Conservation (phyloP, 192 early-diverging fungal genomes). For the Coemansia sp. region DNA sequence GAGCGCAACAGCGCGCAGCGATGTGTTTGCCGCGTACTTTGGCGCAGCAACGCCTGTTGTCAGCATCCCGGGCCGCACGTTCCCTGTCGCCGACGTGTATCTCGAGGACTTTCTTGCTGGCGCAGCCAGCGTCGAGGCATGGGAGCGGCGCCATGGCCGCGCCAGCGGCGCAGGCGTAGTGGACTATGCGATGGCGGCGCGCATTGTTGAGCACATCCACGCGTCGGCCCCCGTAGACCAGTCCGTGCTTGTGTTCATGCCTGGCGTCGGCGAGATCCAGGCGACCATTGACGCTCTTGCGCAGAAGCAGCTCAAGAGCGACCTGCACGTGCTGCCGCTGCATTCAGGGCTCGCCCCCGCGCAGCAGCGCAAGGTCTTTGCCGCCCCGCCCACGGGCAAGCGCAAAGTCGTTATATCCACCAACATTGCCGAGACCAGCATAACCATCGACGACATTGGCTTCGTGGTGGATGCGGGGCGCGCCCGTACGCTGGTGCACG, state of each 20-base stretch:
- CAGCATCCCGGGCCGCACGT: conserved; percentile 76
- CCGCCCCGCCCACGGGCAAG: conserved; percentile 48
- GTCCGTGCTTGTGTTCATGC: conserved; percentile 72
- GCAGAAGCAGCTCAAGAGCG: not conserved
- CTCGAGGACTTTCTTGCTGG: conserved; percentile 44
- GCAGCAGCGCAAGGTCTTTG: conserved; percentile 61
- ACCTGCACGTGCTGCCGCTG: conserved; percentile 57
- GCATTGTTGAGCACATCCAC: conserved; percentile 64
- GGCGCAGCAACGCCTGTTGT: conserved; percentile 58
- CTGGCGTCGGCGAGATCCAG: conserved; percentile 76
- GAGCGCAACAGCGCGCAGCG: conserved; percentile 88
- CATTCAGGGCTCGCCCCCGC: conserved; percentile 60
- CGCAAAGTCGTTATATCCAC: conserved; percentile 90
- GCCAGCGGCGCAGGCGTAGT: conserved; percentile 12
- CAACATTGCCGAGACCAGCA: conserved; percentile 80
- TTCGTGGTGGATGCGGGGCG: conserved; percentile 74
- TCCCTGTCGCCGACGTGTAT: conserved; percentile 69
- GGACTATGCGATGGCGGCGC: conserved; percentile 64
- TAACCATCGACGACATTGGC: conserved; percentile 70
- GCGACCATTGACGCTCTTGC: conserved; percentile 63
- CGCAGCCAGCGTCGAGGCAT: not conserved
- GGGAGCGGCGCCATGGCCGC: not conserved
- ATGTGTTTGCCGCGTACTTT: conserved; percentile 80
- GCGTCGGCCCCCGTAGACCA: conserved; percentile 43
- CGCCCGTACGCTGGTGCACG: conserved; percentile 64